These are phyloP conservation scores for Suillus clintonianus DNA, from an alignment of 768 basidiomycete species.

Conservation along the genomic window DNA sequence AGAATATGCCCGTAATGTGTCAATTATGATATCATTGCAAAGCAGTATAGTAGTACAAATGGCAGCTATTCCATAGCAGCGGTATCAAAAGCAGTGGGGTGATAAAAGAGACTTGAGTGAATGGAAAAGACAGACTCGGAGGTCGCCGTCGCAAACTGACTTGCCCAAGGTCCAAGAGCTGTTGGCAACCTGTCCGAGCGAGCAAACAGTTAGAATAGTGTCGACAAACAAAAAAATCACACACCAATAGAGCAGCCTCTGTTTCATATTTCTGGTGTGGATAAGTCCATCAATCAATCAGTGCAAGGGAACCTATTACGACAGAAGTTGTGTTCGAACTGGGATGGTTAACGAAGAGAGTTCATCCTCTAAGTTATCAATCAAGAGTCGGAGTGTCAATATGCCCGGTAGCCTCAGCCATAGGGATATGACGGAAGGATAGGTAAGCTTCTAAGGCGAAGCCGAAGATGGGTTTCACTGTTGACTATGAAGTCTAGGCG, in stretches of 20 bases:
- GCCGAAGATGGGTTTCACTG: no score
- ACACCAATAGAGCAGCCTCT: background rate
- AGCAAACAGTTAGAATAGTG: background rate
- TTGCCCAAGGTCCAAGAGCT: background rate
- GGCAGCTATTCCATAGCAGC: background rate
- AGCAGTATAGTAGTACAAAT: background rate
- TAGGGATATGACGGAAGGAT: no score
- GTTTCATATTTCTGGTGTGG: background rate
- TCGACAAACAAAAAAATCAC: background rate
- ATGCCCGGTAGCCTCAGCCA: no score
- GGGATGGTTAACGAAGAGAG: no score
- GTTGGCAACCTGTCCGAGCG: background rate
- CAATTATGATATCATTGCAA: background rate
- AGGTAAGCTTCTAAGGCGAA: no score
- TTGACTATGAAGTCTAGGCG: no score
- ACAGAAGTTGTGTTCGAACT: no score
- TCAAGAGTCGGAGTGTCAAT: no score
- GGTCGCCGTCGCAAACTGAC: background rate
- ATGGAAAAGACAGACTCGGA: no score
- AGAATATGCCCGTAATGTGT: no score
- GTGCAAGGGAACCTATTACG: no score
- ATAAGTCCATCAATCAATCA: background rate
- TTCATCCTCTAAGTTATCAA: no score
- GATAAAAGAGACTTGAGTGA: background rate
- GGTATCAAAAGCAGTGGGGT: background rate